phyloP scores from a whole-genome alignment of 75 land plant species.

The Cupressus sempervirens region DNA sequence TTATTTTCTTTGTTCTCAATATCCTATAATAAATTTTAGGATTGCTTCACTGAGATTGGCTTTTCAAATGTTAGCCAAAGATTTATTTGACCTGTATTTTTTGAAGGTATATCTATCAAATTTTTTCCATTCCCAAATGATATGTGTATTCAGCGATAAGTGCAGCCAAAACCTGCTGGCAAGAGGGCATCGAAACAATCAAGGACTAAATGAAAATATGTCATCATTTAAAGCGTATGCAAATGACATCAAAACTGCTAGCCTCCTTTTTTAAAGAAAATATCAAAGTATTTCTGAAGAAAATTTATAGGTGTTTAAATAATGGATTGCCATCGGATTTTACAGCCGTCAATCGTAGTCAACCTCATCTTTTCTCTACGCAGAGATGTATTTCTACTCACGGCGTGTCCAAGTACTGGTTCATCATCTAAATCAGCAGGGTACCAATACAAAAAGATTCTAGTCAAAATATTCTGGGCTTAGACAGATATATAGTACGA shows the following conservation, averaged over 20 bases:
- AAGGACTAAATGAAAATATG: not conserved
- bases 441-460: not conserved
- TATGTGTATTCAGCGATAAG: not conserved
- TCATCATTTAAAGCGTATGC: not conserved
- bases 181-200: not conserved
- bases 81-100: too few species aligned
- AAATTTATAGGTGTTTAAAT: not conserved
- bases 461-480: not conserved
- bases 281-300: not conserved
- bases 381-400: not conserved
- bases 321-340: not conserved
- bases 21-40: not conserved
- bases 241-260: not conserved
- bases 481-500: not conserved
- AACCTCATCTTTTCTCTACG: not conserved
- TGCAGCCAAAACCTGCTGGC: not conserved
- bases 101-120: not conserved
- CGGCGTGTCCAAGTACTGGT: not conserved
- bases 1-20: not conserved
- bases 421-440: not conserved
- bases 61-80: not conserved
- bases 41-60: not conserved
- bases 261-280: not conserved
- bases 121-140: not conserved
- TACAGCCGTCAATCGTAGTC: not conserved